phyloP scores from a whole-genome alignment of 2,329 filamentous ascomycete species.

The Nothopassalora personata region DNA sequence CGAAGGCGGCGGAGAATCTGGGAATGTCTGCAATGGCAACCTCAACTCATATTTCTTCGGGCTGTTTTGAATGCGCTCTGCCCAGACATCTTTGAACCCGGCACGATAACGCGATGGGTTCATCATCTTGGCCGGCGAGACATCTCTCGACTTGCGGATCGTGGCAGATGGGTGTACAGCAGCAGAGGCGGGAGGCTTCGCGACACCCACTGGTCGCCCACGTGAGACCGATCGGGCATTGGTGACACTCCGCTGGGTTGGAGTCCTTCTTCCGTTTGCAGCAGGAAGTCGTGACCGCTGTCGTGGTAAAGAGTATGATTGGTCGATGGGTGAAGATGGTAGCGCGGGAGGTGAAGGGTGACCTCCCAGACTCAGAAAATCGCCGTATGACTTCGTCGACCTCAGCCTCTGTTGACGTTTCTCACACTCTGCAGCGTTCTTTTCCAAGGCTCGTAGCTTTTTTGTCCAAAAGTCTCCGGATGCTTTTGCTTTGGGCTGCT shows the following conservation, averaged over 20 bases:
- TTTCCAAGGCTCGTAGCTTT: constrained; percentile 48
- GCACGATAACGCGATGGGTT: constrained; percentile 45
- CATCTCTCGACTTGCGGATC: constrained; percentile 23
- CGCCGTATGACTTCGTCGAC: constrained; percentile 30
- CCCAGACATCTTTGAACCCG: constrained; percentile 48
- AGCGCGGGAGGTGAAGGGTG: constrained; percentile 32
- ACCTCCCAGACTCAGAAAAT: constrained; percentile 34
- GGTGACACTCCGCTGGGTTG: constrained; percentile 23
- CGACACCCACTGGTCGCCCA: constrained; percentile 29
- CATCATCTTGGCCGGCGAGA: constrained; percentile 48
- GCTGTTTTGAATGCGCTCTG: constrained; percentile 44
- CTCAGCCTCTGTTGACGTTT: constrained; percentile 37
- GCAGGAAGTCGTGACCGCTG: constrained; percentile 21
- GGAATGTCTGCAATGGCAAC: constrained; percentile 36
- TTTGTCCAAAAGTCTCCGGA: constrained; percentile 50
- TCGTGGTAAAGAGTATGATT: constrained; percentile 28
- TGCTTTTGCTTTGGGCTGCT: constrained; percentile 36
- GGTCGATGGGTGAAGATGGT: constrained; percentile 25
- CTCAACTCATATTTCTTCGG: constrained; percentile 48
- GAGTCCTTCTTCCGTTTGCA: constrained; percentile 29
- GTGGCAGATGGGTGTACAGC: constrained; percentile 22
- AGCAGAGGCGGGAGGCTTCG: constrained; percentile 25
- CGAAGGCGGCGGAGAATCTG: constrained; percentile 44
- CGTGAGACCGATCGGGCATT: constrained; percentile 30
- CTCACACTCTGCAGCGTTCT: constrained; percentile 43